Evolutionary conservation across 2,329 filamentous ascomycete species (phyloP), one percentile per base, ranked within the genome.

Genomic region (Venturia oleaginea): DNA sequence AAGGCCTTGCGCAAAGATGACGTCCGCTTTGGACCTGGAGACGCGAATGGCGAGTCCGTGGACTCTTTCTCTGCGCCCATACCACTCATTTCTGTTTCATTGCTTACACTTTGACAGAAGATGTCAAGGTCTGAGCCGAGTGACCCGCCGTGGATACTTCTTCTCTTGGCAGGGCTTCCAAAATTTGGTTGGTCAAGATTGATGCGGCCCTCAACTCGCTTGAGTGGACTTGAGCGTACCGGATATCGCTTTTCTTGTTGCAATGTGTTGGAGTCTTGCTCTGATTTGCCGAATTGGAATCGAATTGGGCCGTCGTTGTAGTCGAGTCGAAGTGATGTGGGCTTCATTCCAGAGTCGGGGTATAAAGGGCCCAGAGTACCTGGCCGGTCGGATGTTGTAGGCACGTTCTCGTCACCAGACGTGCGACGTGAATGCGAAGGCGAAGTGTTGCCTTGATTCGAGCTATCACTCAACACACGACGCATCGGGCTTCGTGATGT

Each of bases 141-240:
- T 69, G 78, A 84, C 54, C 86, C 83, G 61, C 88, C 88, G 73
- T 96, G 91, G 69, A 96, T 77, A 76, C 92, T 97, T 71, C 94
- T 86, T 68, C 94, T 85, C 80, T 97, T 97, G 59, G 92, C 90
- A 66, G 94, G 93, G 71, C 90, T 97, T 69, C 90, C 90, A 64
- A 89, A 81, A 70, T 83, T 88, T 34, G 86, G 82, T 68, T 90
- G 88, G 71, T 96, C 92, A 60, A 95, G 78, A 71, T 91, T 91
- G 89, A 96, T 93, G 62, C 88, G 88, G 54, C 90, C 88, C 78
- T 97, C 93, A 72, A 89, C 93, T 70, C 94, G 87, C 81, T 97
- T 97, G 69, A 97, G 79, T 5, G 93, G 92, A 73, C 93, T 96
- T 6, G 88, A 86, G 66, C 86, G 85, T 24, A 83, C 79, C 22